These are phyloP conservation scores for Apophysomyces trapeziformis DNA, from an alignment of 371 early-diverging fungal species.

Conservation along the genomic window DNA sequence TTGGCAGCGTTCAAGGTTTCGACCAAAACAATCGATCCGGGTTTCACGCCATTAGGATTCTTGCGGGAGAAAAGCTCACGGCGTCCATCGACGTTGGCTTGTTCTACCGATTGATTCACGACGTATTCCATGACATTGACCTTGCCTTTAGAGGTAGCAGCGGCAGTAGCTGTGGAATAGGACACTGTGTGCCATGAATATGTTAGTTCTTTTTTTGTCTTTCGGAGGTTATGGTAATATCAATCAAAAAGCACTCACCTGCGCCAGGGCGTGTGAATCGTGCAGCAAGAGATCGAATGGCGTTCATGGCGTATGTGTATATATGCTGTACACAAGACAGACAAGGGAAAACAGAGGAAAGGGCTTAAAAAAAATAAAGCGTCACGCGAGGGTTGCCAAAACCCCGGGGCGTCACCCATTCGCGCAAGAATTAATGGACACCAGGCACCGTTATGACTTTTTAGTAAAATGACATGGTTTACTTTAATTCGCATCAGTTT, in stretches of 20 bases:
- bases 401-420: too few relatives aligned
- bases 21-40: conserved; percentile 77
- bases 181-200: neutral
- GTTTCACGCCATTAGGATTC: conserved; percentile 56
- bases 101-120: conserved; percentile 60
- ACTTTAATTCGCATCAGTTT: too few relatives aligned
- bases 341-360: neutral
- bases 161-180: conserved; percentile 11
- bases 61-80: conserved; percentile 59
- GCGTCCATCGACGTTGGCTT: conserved; percentile 67
- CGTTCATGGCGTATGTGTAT: neutral
- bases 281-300: conserved; percentile 5
- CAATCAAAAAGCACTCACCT: neutral
- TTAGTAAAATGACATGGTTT: too few relatives aligned
- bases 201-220: too few relatives aligned
- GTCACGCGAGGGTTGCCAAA: too few relatives aligned
- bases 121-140: conserved; percentile 73
- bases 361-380: neutral
- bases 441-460: too few relatives aligned
- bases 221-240: too few relatives aligned
- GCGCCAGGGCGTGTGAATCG: conserved; percentile 2
- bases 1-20: conserved; percentile 73
- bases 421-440: too few relatives aligned
- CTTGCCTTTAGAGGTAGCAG: conserved; percentile 47
- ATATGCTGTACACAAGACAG: too few relatives aligned